These are phyloP conservation scores for Vinca minor DNA, from an alignment of 257 asterid species.

Conservation along the genomic window DNA sequence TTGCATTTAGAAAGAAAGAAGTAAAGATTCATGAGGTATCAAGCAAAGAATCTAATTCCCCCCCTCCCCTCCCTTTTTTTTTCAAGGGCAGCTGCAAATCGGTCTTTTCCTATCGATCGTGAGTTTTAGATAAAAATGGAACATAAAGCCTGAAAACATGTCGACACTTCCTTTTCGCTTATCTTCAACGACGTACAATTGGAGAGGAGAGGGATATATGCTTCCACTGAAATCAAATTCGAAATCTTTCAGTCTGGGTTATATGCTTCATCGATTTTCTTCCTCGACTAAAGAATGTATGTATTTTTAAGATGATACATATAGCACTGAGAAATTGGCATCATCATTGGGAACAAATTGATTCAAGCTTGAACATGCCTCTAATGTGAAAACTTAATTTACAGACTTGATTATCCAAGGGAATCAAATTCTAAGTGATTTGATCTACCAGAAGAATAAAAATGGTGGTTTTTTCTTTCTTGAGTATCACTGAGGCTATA, in stretches of 20 bases:
- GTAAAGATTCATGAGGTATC: constrained; percentile 1
- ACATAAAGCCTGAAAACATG: no score
- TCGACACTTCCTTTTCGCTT: no score
- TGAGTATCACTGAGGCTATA: background rate
- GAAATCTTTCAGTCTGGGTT: no score
- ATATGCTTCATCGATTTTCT: no score
- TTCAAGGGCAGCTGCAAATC: background rate
- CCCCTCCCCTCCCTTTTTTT: constrained; percentile 2
- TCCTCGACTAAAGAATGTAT: no score
- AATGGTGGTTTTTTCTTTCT: background rate
- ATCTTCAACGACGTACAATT: no score
- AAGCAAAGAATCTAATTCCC: constrained; percentile 50
- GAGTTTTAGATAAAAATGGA: no score
- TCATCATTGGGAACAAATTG: background rate
- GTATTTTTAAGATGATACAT: no score
- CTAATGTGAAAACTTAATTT: background rate
- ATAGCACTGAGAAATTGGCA: no score
- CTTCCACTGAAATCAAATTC: no score
- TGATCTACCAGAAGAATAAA: background rate
- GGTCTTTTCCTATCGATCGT: background rate
- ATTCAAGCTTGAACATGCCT: background rate
- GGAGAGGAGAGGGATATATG: no score
- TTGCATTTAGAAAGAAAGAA: background rate
- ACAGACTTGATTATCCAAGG: background rate
- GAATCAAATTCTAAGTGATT: background rate